Evolutionary conservation across 495 filamentous ascomycete species (phyloP).

Genomic region (Daldinia loculata): DNA sequence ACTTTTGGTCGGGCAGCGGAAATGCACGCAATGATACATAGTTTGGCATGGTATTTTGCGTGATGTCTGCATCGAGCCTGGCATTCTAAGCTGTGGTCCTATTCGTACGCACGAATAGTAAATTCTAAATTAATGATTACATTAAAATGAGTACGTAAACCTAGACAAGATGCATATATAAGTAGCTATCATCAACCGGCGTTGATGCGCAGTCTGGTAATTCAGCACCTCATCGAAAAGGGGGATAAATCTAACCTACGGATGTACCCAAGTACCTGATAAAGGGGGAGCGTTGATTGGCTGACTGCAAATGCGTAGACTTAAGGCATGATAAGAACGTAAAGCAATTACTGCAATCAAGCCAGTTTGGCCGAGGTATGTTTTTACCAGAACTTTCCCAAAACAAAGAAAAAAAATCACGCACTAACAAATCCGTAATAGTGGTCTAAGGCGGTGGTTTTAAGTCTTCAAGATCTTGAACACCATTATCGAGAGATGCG

Average conservation of each 20-base stretch:
- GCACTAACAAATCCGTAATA: conserved; percentile 8
- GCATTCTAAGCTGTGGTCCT: too few relatives aligned
- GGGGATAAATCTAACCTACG: background rate
- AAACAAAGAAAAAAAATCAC: background rate
- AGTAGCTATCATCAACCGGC: background rate
- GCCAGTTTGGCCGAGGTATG: conserved; percentile 18
- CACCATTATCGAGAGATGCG: conserved; percentile 44
- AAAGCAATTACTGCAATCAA: background rate
- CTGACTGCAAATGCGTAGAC: too few relatives aligned
- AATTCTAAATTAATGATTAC: too few relatives aligned
- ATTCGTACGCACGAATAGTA: too few relatives aligned
- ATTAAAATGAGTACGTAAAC: too few relatives aligned
- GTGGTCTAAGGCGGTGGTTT: conserved; percentile 42
- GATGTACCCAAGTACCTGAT: background rate
- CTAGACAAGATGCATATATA: too few relatives aligned
- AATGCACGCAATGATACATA: background rate
- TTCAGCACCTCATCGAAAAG: background rate
- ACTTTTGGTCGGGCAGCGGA: too few relatives aligned
- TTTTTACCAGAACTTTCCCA: background rate
- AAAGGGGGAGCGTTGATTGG: background rate
- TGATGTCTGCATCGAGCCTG: background rate
- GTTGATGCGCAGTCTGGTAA: too few relatives aligned
- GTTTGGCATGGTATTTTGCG: background rate
- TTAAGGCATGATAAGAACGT: background rate
- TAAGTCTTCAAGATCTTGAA: conserved; percentile 32